Percentiles rank a stretch among this genome's conserved stretches.
These are phyloP conservation scores for Micromonas pusilla DNA, from an alignment of 139 green algal species.

Conservation along the genomic window DNA sequence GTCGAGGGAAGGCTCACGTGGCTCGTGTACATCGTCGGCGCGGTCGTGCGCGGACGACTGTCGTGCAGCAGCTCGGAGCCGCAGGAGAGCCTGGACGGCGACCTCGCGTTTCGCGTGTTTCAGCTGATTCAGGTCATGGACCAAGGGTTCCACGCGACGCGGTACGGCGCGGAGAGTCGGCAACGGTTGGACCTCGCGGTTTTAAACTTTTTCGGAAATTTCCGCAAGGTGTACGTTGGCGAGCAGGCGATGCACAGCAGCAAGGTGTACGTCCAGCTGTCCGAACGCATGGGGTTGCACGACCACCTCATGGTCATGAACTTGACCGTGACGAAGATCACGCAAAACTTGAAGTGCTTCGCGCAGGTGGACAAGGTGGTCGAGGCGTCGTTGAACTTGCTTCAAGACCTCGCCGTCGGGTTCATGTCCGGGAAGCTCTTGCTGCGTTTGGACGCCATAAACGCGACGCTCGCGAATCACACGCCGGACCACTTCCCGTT, in stretches of 20 bases:
- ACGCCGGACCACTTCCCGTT: conserved; percentile 76
- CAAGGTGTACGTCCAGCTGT: conserved; percentile 85
- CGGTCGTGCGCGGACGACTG: conserved; percentile 78
- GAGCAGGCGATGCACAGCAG: conserved; percentile 92
- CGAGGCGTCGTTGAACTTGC: conserved; percentile 76
- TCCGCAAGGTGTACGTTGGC: conserved; percentile 91
- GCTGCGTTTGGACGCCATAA: conserved; percentile 82
- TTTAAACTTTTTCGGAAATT: conserved; percentile 90
- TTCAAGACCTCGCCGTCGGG: conserved; percentile 84
- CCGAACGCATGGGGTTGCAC: conserved; percentile 65
- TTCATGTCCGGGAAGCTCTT: conserved; percentile 98
- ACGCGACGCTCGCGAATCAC: conserved; percentile 77
- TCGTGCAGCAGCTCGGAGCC: conserved; percentile 56
- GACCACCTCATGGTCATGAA: conserved; percentile 83
- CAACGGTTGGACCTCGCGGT: conserved; percentile 87
- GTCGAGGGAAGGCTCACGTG: conserved; percentile 95
- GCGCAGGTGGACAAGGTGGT: conserved; percentile 72
- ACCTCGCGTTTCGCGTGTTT: conserved; percentile 80
- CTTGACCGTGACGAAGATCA: conserved; percentile 84
- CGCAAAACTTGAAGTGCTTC: conserved; percentile 71
- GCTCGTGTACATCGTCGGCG: conserved; percentile 90
- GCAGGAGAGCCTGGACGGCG: conserved; percentile 86
- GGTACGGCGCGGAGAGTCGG: not conserved
- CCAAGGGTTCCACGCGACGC: conserved; percentile 48
- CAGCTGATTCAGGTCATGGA: conserved; percentile 68